phyloP scores from a whole-genome alignment of 805 yeast genomes.

The Candida pini region DNA sequence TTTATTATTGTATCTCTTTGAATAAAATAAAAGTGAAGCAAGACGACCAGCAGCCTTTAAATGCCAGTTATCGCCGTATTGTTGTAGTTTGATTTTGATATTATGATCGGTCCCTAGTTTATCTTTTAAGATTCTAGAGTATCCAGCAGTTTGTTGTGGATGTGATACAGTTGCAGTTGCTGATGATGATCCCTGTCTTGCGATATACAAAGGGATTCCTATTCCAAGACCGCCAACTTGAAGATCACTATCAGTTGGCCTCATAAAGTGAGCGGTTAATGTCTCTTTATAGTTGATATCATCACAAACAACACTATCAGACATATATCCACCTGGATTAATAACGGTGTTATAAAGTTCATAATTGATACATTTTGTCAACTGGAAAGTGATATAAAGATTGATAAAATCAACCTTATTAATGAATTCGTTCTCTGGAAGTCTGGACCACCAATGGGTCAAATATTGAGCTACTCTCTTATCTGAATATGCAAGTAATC shows the following conservation, averaged over 20 bases:
- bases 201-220: constrained; percentile 21
- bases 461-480: constrained; percentile 36
- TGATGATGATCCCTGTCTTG: constrained; percentile 10
- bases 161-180: neutral
- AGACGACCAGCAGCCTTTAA: constrained; percentile 59
- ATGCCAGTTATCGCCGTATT: constrained; percentile 82
- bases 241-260: constrained; percentile 21
- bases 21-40: constrained; percentile 48
- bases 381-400: constrained; percentile 71
- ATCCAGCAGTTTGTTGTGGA: no score
- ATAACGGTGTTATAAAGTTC: constrained; percentile 20
- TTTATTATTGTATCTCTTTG: constrained; percentile 36
- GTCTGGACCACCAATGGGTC: constrained; percentile 48
- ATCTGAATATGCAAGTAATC: constrained; percentile 53
- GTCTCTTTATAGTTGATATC: constrained; percentile 27
- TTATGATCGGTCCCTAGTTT: constrained; percentile 16
- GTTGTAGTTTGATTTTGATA: constrained; percentile 42
- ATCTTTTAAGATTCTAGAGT: constrained; percentile 11
- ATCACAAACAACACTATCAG: constrained; percentile 15
- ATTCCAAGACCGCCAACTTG: constrained; percentile 22
- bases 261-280: constrained; percentile 18
- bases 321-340: constrained; percentile 14
- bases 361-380: constrained; percentile 46
- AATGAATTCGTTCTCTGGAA: constrained; percentile 38
- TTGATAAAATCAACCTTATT: constrained; percentile 63